Evolutionary conservation across 2,329 filamentous ascomycete genomes (phyloP), one percentile per base, ranked within the genome.

Genomic region (Aspergillus latus): DNA sequence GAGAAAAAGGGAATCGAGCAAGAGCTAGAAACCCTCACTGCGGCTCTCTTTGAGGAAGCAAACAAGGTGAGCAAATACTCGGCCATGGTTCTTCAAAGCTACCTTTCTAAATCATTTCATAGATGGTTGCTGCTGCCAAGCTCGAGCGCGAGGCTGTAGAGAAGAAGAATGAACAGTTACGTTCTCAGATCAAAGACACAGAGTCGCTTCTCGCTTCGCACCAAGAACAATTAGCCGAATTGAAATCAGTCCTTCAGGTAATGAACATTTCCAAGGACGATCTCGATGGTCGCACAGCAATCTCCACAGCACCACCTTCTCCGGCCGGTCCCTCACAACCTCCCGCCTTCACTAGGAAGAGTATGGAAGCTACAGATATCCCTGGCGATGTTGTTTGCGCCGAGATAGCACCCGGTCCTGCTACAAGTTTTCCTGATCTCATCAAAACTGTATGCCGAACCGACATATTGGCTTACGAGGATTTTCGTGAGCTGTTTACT

Each of bases 21-120:
- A 64, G 94, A 99, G 74, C 78, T 99, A 45, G 94, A 97, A 75
- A 90, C 86, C 51, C 75, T 99, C 61, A 97, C 94, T 0, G 87
- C 91, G 1, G 92, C 91, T 29, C 82, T 99, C n/a, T 99, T 99
- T 61, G 92, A 97, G 70, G 93, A 99, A 78, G 94, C 94, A 49
- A 97, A 99, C 77, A 92, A 89, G 74, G 84, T 86, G 71, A 58
- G 34, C 30, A 5, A 10, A 29, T 4, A 4, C 26, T 9, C 2
- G 2, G 34, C 10, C 3, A 15, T 11, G 4, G n/a, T 28, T 37
- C 3, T 29, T 26, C 5, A 36, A 26, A 28, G 11, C 8, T 42
- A 29, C 29, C 16, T 21, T 16, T 32, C 46, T 53, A 13, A 46
- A 43, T 5, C 21, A 4, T 52, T 1, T 36, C 42, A 37, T 60